Conservation (phyloP, 768 basidiomycete genomes). For the Suillus cothurnatus region DNA sequence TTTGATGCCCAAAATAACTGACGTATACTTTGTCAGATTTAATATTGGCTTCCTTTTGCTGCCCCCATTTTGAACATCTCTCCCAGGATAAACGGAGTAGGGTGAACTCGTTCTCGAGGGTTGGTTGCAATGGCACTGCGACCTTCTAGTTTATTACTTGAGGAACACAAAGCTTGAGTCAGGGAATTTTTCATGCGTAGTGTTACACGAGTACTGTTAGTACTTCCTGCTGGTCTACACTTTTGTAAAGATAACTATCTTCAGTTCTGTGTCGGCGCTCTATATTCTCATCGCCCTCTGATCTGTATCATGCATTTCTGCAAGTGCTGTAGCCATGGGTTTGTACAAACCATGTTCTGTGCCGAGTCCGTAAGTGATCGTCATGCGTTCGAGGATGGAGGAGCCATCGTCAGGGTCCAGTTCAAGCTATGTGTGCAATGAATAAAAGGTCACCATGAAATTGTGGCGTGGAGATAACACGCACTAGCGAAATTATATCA, state of each 20-base stretch:
- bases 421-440: neutral
- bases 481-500: slow-evolving; percentile 84
- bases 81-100: neutral
- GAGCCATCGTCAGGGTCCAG: slow-evolving; percentile 37
- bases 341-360: slow-evolving; percentile 74
- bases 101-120: neutral
- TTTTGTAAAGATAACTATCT: neutral
- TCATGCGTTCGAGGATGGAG: slow-evolving; percentile 66
- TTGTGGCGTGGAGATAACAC: slow-evolving; percentile 17
- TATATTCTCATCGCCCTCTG: neutral
- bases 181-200: neutral
- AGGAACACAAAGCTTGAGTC: neutral
- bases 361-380: slow-evolving; percentile 82
- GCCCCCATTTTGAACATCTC: neutral
- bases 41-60: neutral
- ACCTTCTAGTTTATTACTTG: neutral
- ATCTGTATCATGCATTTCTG: slow-evolving; percentile 8
- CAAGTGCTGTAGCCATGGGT: slow-evolving; percentile 43
- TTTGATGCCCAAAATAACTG: neutral
- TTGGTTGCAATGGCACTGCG: neutral
- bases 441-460: neutral
- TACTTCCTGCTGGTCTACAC: neutral
- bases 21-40: neutral
- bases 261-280: neutral
- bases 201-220: neutral